Conservation (phyloP, 805 yeast species). For the Hanseniaspora pseudoguilliermondii region DNA sequence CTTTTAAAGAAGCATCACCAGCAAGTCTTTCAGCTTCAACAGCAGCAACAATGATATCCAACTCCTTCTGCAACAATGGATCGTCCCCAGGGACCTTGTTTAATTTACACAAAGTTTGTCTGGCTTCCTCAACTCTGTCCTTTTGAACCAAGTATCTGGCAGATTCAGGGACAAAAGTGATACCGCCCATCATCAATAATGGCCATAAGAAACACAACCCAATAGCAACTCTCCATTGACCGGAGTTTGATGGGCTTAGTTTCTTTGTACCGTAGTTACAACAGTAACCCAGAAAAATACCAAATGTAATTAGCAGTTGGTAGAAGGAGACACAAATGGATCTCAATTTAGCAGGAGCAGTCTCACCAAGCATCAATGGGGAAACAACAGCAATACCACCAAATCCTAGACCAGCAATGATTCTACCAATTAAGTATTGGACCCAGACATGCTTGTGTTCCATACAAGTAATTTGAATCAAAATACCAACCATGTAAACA, state of each 20-base stretch:
- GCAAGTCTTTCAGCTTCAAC: slow-evolving; percentile 47
- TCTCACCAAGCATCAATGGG: slow-evolving; percentile 51
- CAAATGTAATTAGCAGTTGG: slow-evolving; percentile 59
- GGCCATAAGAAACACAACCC: slow-evolving; percentile 43
- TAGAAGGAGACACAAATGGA: slow-evolving; percentile 60
- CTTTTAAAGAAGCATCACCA: slow-evolving; percentile 55
- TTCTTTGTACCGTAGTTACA: slow-evolving; percentile 47
- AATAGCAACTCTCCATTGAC: slow-evolving; percentile 64
- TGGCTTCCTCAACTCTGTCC: slow-evolving; percentile 49
- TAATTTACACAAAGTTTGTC: slow-evolving; percentile 43
- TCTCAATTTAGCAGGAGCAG: slow-evolving; percentile 36
- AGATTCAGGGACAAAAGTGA: slow-evolving; percentile 55
- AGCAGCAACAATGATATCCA: slow-evolving; percentile 46
- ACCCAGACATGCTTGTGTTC: slow-evolving; percentile 38
- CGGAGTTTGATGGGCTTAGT: slow-evolving; percentile 29
- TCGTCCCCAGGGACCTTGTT: slow-evolving; percentile 45
- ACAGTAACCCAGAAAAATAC: slow-evolving; percentile 69
- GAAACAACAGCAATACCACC: slow-evolving; percentile 68
- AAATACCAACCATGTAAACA: slow-evolving; percentile 53
- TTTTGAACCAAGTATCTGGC: slow-evolving; percentile 53
- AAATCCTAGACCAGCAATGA: slow-evolving; percentile 59
- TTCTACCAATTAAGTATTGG: slow-evolving; percentile 59
- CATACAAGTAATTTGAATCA: slow-evolving; percentile 47
- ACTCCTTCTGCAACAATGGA: slow-evolving; percentile 43
- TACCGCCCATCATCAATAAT: slow-evolving; percentile 28